A percentile compares a stretch with the other conserved stretches of the same genome.
phyloP scores from a whole-genome alignment of 441 rosid species.

The Brassica balearica region DNA sequence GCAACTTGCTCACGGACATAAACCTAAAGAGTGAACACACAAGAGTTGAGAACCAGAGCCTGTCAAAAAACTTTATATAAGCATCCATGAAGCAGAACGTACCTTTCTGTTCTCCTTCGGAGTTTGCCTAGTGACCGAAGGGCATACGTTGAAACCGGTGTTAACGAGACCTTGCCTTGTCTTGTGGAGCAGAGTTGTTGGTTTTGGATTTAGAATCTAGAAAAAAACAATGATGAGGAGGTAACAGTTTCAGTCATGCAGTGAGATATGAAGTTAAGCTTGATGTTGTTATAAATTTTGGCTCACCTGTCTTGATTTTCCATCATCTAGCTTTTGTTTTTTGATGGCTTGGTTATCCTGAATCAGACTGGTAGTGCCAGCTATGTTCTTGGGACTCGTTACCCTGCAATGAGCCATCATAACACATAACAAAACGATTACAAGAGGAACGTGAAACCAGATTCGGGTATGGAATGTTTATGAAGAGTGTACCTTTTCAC shows the following conservation, averaged over 20 bases:
- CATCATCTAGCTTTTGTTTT: constrained; percentile 94
- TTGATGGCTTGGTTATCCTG: constrained; percentile 95
- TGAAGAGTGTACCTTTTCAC: constrained; percentile 48
- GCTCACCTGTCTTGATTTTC: constrained; percentile 84
- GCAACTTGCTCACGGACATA: constrained; percentile 66
- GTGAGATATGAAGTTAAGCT: constrained; percentile 7
- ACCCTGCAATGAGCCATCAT: constrained; percentile 48
- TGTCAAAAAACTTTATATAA: neutral
- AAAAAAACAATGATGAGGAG: constrained; percentile 13
- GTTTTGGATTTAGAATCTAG: constrained; percentile 86
- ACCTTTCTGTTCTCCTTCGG: constrained; percentile 87
- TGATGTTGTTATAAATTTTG: neutral
- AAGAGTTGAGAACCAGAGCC: constrained; percentile 1
- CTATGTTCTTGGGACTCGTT: constrained; percentile 38
- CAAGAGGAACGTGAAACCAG: constrained; percentile 14
- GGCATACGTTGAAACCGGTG: constrained; percentile 50
- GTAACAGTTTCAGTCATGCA: constrained; percentile 23
- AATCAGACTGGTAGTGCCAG: constrained; percentile 60
- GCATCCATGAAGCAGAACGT: constrained; percentile 27
- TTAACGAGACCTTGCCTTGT: constrained; percentile 69
- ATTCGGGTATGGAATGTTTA: neutral
- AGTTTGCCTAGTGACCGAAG: constrained; percentile 51
- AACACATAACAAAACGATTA: constrained; percentile 9
- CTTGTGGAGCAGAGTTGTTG: constrained; percentile 77
- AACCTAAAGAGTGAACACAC: constrained; percentile 52